Base-by-base conservation (phyloP, 345 rosid species). In the Eucalyptus paniculata region DNA sequence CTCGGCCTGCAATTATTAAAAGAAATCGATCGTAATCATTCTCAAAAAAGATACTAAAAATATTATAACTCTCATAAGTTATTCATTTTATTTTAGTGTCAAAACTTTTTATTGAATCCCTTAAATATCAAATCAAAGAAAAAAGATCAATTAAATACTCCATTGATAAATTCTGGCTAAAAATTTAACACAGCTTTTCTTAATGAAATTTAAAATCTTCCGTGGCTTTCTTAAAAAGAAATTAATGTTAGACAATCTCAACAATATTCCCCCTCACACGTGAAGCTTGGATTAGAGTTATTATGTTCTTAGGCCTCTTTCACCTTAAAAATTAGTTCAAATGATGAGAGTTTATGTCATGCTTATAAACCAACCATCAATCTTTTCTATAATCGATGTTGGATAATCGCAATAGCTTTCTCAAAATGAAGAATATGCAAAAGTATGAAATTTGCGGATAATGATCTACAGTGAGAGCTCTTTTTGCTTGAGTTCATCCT, bases 241-340 rank as follows among this genome's bases (percentile, higher is more conserved):
- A 65, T 28, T 65, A 65, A 30, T 65, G 26, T 53, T 1, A 1
- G 58, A 53, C 58, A 53, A 53, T 7, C 58, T 53, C 58, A 53
- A 53, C 0, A 21, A 53, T 53, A 5, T 1, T 53, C 24, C 0
- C 58, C 4, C 2, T 8, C 58, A 53, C 4, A 19, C 58, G 4
- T 53, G 58, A 53, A 53, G 26, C 0, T 53, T 53, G 10, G 2
- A 53, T 53, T 53, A 0, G 24, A 53, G 2, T 1, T 0, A 53
- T 53, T 51, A 51, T 18, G 1, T 53, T 53, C 24, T 53, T 53
- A 53, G 11, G 9, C 26, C 0, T 53, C 58, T 53, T 0, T 8
- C 24, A 8, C 0, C 11, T 0, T 4, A 53, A 19, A 53, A 53
- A 9, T 2, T 53, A 53, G 2, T 53, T 53, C 0, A 19, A 0